These are phyloP conservation scores for Aspergillus clavatus DNA, from an alignment of 2,329 filamentous ascomycete genomes.

Conservation along the genomic window DNA sequence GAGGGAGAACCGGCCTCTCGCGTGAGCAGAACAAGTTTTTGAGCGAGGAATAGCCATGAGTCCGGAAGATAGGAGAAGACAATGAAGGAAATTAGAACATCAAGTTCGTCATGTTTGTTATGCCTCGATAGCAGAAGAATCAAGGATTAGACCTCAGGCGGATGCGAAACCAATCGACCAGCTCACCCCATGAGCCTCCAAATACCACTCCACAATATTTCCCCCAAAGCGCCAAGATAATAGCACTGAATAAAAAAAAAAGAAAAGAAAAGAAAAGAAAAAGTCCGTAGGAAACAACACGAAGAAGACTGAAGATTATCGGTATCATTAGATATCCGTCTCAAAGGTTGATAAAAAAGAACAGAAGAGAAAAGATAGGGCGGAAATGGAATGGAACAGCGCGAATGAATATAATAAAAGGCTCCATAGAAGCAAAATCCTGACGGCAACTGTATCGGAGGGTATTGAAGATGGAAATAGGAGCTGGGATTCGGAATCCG, in stretches of 20 bases:
- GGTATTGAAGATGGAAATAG: slow-evolving; percentile 5
- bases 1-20: too few relatives aligned
- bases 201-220: slow-evolving; percentile 16
- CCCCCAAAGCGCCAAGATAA: slow-evolving; percentile 17
- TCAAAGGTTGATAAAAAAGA: slow-evolving; percentile 20
- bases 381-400: slow-evolving; percentile 12
- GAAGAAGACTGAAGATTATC: slow-evolving; percentile 30
- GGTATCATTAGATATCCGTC: slow-evolving; percentile 31
- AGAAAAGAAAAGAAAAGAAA: slow-evolving; percentile 27
- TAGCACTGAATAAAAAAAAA: too few relatives aligned
- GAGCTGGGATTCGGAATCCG: not conserved
- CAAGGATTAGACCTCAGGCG: slow-evolving; percentile 10
- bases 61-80: not conserved
- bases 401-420: not conserved
- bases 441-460: slow-evolving; percentile 13
- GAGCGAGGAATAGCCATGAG: not conserved
- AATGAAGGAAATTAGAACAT: not conserved
- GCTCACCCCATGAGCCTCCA: slow-evolving; percentile 23
- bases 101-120: not conserved
- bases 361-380: slow-evolving; percentile 10
- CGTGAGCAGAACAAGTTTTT: not conserved
- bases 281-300: slow-evolving; percentile 28
- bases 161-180: slow-evolving; percentile 14
- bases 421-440: slow-evolving; percentile 10
- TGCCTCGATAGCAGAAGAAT: slow-evolving; percentile 4